Conservation (phyloP, 805 yeast species). For the Myxozyma geophila region DNA sequence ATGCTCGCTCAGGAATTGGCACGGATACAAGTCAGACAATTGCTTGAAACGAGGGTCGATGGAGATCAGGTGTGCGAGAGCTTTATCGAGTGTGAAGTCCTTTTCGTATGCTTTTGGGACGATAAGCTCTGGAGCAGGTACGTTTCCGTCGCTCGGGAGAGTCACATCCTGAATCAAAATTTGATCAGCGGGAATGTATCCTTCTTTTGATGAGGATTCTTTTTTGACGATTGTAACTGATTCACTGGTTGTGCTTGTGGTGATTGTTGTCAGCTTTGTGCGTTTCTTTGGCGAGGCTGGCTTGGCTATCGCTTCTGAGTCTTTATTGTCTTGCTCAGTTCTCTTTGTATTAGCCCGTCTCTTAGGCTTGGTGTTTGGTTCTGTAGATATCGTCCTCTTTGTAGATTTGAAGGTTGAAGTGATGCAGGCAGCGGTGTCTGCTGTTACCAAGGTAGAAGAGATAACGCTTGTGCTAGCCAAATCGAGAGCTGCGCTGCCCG, state of each 20-base stretch:
- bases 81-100: conserved; percentile 22
- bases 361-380: background rate
- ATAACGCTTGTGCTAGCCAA: background rate
- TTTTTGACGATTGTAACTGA: background rate
- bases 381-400: background rate
- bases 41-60: conserved; percentile 31
- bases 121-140: conserved; percentile 53
- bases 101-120: conserved; percentile 26
- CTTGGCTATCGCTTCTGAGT: background rate
- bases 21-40: conserved; percentile 23
- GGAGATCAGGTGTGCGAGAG: conserved; percentile 31
- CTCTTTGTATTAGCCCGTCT: background rate
- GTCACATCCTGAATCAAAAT: background rate
- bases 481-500: background rate
- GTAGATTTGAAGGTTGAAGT: conserved; percentile 5
- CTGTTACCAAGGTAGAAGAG: background rate
- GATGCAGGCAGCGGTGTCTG: background rate
- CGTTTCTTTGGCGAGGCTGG: background rate
- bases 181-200: conserved; percentile 6
- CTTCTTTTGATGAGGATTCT: background rate
- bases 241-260: background rate
- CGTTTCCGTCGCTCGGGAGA: background rate
- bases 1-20: conserved; percentile 20
- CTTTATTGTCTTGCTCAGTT: background rate
- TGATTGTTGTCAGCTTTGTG: background rate